Base-by-base conservation (phyloP, 192 early-diverging fungal genomes). In the Podila minutissima region DNA sequence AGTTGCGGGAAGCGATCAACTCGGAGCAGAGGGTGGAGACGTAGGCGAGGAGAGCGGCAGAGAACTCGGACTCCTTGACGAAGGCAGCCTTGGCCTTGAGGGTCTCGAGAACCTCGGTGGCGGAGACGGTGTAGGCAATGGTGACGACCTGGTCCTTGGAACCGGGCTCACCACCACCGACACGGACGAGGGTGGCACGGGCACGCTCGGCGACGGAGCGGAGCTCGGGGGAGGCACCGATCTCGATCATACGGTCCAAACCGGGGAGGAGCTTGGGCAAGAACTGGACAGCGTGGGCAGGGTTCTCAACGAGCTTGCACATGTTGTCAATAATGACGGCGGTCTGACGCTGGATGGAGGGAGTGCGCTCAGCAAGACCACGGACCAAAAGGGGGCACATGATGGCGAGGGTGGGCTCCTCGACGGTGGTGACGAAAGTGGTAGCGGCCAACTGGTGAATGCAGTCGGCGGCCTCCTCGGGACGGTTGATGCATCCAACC, bases 301-400 rank as follows among this genome's bases (percentile, higher is more conserved):
- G 93, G 86, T 94, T 88, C 82, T 94, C 92, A 68, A 94, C 93
- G 62, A 95, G 88, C 87, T 94, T 95, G 84, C 91, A 93, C 94
- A 95, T 95, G 90, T 95, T 95, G 89, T 94, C 92, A 77, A 95
- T 93, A 83, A 95, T 94, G 72, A 94, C 89, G 67, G 91, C 89
- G 75, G 89, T 85, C 78, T 91, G 89, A 85, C 93, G 92, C 69
- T 91, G 86, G 70, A 94, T 90, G 62, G 92, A 83, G 74, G 88
- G 91, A 76, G 85, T 85, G 74, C 92, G 86, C 82, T 94, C 92
- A 55, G 85, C 82, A 69, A 91, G 82, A 84, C 88, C 91, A 92
- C 91, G 93, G 72, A 82, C 74, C 72, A 94, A 85, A 57, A 93
- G 82, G 62, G 93, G 93, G 58, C 91, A 89, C 92, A 95, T 93